These are phyloP conservation scores for Chalciporus piperatoides DNA, from an alignment of 1,284 basidiomycete species.

Conservation along the genomic window DNA sequence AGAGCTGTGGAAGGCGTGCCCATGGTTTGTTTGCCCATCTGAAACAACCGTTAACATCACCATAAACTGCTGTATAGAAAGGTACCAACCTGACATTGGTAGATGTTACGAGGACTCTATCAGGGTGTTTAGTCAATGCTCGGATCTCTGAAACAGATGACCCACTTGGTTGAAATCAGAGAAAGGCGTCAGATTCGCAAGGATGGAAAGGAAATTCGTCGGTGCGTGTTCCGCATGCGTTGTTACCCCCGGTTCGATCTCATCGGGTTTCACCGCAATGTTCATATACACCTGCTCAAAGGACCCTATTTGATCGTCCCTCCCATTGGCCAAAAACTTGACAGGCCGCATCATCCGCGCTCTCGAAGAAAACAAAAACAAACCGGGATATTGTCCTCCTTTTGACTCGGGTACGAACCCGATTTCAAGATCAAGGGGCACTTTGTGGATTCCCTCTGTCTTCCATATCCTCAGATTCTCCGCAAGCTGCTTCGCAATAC, in stretches of 20 bases:
- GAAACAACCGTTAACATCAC: slow-evolving; percentile 12
- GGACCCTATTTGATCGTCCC: slow-evolving; percentile 88
- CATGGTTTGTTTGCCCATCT: slow-evolving; percentile 99
- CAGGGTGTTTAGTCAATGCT: slow-evolving; percentile 2
- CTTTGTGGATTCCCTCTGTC: slow-evolving; percentile 79
- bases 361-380: slow-evolving; percentile 88
- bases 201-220: slow-evolving; percentile 91
- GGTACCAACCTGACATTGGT: slow-evolving; percentile 72
- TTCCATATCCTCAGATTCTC: slow-evolving; percentile 90
- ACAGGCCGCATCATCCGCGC: slow-evolving; percentile 99
- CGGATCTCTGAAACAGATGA: background rate
- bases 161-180: slow-evolving; percentile 95
- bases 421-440: slow-evolving; percentile 95
- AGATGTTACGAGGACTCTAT: slow-evolving; percentile 82
- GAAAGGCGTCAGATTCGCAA: slow-evolving; percentile 80
- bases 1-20: slow-evolving; percentile 94
- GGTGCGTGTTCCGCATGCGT: slow-evolving; percentile 94
- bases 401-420: slow-evolving; percentile 88
- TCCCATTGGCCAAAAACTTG: slow-evolving; percentile 83
- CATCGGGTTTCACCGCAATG: slow-evolving; percentile 88
- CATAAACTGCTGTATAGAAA: background rate
- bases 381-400: slow-evolving; percentile 95
- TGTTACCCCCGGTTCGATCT: slow-evolving; percentile 80
- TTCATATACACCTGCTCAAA: slow-evolving; percentile 99
- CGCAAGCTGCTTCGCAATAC: slow-evolving; percentile 78